phyloP scores from a whole-genome alignment of 805 yeast genomes.

The Ogataea trehaloabstinens region DNA sequence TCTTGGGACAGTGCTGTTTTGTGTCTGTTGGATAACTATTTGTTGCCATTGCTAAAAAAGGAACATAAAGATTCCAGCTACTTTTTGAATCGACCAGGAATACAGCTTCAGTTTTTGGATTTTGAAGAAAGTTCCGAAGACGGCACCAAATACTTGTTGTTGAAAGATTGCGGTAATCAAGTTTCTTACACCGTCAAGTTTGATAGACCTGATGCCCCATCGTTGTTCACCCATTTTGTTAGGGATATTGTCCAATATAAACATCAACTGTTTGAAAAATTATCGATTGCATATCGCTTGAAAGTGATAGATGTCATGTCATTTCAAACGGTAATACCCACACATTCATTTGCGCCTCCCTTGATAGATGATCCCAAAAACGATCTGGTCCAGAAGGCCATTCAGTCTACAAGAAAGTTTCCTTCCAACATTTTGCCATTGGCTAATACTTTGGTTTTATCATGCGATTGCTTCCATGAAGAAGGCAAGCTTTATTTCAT shows the following conservation, averaged over 20 bases:
- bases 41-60: constrained; percentile 23
- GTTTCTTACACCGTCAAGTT: constrained; percentile 16
- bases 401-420: constrained; percentile 8
- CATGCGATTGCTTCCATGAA: constrained; percentile 38
- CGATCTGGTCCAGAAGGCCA: constrained; percentile 15
- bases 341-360: constrained; percentile 9
- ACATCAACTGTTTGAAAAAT: constrained; percentile 19
- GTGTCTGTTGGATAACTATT: constrained; percentile 37
- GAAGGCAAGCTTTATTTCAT: constrained; percentile 46
- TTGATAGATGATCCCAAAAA: constrained; percentile 8
- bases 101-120: constrained; percentile 28
- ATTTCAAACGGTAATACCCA: constrained; percentile 12
- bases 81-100: constrained; percentile 24
- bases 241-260: constrained; percentile 19
- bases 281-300: constrained; percentile 18
- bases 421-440: constrained; percentile 18
- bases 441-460: constrained; percentile 9
- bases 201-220: constrained; percentile 21
- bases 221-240: constrained; percentile 23
- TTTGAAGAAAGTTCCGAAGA: constrained; percentile 16
- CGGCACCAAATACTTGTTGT: constrained; percentile 15
- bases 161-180: constrained; percentile 25
- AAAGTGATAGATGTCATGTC: constrained; percentile 23
- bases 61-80: constrained; percentile 20
- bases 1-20: constrained; percentile 43